Evolutionary conservation across 106 monocot species (phyloP).

Genomic region (Agapanthus africanus): DNA sequence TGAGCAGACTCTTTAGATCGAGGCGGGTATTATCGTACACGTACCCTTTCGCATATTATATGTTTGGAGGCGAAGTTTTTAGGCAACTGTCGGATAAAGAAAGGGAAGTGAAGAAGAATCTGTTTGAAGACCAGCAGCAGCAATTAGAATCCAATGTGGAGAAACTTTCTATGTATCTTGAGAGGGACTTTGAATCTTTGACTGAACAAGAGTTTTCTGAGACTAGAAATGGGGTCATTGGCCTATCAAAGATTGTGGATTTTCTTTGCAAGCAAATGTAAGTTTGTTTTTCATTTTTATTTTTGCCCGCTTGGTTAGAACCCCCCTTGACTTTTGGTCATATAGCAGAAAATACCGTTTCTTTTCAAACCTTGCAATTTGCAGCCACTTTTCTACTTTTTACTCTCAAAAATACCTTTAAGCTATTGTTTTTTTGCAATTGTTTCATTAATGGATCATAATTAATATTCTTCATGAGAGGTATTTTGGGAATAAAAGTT

Average conservation of each 20-base stretch:
- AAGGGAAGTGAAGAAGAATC: conserved; percentile 9
- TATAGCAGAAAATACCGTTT: background rate
- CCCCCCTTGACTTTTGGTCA: too few species aligned
- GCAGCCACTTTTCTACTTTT: background rate
- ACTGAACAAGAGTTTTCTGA: background rate
- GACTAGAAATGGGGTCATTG: background rate
- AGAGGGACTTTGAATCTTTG: background rate
- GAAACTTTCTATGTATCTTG: conserved; percentile 6
- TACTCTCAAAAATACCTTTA: too few species aligned
- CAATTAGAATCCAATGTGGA: conserved; percentile 13
- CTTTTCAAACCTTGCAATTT: background rate
- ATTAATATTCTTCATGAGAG: too few species aligned
- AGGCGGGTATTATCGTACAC: conserved; percentile 8
- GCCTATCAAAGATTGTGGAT: conserved; percentile 1
- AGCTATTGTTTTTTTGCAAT: too few species aligned
- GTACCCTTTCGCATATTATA: conserved; percentile 12
- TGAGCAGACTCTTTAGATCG: conserved; percentile 8
- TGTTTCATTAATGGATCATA: too few species aligned
- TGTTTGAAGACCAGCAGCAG: conserved; percentile 20
- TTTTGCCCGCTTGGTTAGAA: too few species aligned
- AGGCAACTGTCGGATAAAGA: conserved; percentile 7
- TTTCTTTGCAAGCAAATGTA: conserved; percentile 7
- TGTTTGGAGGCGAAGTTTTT: conserved; percentile 3
- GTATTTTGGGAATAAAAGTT: too few species aligned
- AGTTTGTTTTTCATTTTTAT: too few species aligned